Base-by-base conservation (phyloP, 179 eudicot species). In the Vitellaria paradoxa region DNA sequence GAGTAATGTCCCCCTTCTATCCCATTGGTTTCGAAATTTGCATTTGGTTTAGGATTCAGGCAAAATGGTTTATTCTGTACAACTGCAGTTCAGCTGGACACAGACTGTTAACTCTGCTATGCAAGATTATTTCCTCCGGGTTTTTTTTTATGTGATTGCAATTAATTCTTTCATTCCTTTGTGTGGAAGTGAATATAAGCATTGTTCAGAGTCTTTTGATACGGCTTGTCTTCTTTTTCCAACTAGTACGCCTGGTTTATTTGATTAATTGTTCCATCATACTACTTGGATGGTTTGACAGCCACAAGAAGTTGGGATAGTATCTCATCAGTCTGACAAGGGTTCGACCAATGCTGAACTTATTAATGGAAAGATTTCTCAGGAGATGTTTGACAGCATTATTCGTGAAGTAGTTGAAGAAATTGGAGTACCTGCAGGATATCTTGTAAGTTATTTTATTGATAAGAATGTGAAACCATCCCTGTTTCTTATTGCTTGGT, bases 301-400 rank as follows among this genome's bases (percentile, higher is more conserved):
- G 98, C 99, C 99, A 4, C 79, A 90, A 80, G 98, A 89, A 88
- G 85, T 88, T 78, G 91, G 91, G 68, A 85, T 91, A 70, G 57
- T 14, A 62, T 84, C 88, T 74, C 90, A 88, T 86, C 77, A 71
- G 12, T 62, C 5, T 75, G 82, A 64, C 50, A 65, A 76, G 49
- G 86, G 81, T 60, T 57, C 26, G 70, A 60, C 49, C 46, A 82
- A 80, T 74, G 40, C 78, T 20, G 84, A 86, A 60, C 66, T 70
- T 55, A 65, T 83, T 46, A 86, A 85, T 56, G 78, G 42, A 72
- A 87, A 77, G 82, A 84, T 91, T 80, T 87, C 94, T 64, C 86
- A 87, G 71, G 99, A 96, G 87, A 96, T 96, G 98, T 96, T 93
- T 84, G 91, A 88, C 81, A 96, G 99, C 81, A 91, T 96, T 75